Evolutionary conservation across 441 rosid species (phyloP), one percentile per base, ranked within the genome.

Genomic region (Monsonia emarginata): DNA sequence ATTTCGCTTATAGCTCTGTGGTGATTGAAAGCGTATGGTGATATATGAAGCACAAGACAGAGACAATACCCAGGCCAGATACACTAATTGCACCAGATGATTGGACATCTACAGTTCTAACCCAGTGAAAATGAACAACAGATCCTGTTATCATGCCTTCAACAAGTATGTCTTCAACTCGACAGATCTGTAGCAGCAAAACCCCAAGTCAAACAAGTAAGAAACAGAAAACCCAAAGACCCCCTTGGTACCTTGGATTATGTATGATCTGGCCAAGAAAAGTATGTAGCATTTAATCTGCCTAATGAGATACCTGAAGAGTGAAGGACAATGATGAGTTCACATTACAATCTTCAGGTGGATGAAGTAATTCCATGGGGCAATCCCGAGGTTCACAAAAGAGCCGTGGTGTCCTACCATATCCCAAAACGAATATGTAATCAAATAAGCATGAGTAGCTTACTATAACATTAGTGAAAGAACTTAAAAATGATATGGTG

Each of bases 301-400:
- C n/a, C n/a, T n/a, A n/a, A 75, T 64, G 30, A 36, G 73, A 71
- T 42, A 92, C 96, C 96, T 90, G 95, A 76, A 89, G 89, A 67
- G 96, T 90, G 81, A 90, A 89, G 66, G 96, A 62, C 77, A 92
- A 76, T 5, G 96, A 88, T 50, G 96, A 79, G 78, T 92, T 89
- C 79, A 87, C 88, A 69, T 86, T 90, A 75, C 96, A 92, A 75
- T 92, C 96, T 75, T 92, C 96, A 21, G 90, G 98, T 2, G 95
- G 98, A 75, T 89, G 96, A 72, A 86, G 75, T 65, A 91, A 75
- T 66, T 91, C 98, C 70, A 80, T 76, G 18, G 98, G 98, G 72
- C 98, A 91, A 74, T 86, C 89, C 72, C 83, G 81, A 25, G 69
- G 82, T 66, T 86, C 95, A 78, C 98, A 91, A 72, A 84, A 81